A percentile compares a stretch with the other conserved stretches of the same genome.
phyloP scores from a whole-genome alignment of 2,329 filamentous ascomycete species.

The Fusarium sp. region DNA sequence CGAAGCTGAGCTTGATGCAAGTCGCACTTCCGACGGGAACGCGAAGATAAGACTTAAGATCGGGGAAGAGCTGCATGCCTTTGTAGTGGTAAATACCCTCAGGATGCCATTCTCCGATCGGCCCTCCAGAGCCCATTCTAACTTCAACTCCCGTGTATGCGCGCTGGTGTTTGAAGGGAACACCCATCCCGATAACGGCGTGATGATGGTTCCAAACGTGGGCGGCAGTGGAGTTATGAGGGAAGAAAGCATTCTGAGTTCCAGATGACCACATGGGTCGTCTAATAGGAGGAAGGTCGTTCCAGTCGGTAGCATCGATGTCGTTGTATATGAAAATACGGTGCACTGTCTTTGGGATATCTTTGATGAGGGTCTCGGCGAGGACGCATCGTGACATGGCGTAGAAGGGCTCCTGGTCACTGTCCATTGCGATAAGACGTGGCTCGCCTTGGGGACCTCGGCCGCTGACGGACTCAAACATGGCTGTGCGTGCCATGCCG shows the following conservation, averaged over 20 bases:
- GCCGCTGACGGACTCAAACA: background rate
- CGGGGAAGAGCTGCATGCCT: constrained; percentile 2
- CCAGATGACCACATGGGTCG: constrained; percentile 11
- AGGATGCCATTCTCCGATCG: background rate
- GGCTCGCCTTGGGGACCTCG: background rate
- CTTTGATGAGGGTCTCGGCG: constrained; percentile 16
- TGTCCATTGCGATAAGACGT: background rate
- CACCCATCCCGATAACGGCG: constrained; percentile 9
- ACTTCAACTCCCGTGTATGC: constrained; percentile 4
- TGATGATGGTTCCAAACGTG: constrained; percentile 19
- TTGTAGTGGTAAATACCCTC: constrained; percentile 1
- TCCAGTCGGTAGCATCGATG: background rate
- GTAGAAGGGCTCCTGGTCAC: background rate
- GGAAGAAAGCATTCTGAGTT: constrained; percentile 20
- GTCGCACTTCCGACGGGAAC: constrained; percentile 17
- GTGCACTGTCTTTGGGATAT: constrained; percentile 19
- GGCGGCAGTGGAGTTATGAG: background rate
- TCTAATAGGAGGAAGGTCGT: background rate
- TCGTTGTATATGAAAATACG: constrained; percentile 19
- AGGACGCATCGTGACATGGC: constrained; percentile 3
- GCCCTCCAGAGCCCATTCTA: constrained; percentile 19
- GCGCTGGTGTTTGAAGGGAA: background rate
- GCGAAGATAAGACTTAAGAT: background rate
- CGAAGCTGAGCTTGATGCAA: constrained; percentile 23
- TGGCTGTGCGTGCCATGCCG: background rate